Evolutionary conservation across 208 protist species (phyloP), one percentile per base, ranked within the genome.

Genomic region (Tritrichomonas musculus): DNA sequence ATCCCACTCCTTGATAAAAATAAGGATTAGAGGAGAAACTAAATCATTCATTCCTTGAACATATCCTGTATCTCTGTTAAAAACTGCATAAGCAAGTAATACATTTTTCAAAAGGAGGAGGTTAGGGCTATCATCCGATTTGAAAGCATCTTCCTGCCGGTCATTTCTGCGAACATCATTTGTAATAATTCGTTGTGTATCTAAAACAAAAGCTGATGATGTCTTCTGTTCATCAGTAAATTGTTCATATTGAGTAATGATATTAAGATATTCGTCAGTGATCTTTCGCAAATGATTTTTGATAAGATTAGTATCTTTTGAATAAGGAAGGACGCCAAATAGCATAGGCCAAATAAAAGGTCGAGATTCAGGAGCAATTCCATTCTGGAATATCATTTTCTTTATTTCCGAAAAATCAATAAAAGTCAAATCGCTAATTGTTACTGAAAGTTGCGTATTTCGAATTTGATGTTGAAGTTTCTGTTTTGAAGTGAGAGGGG

Each of bases 21-120:
- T 96, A 53, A 94, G 95, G 93, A 98, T 96, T 92, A 98, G 98
- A 0, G 97, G 97, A 57, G 97, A 96, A 4, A 97, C 95, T 33
- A 98, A 92, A 94, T 98, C 97, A 92, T 98, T 98, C 94, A 98
- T 97, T 41, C 97, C 97, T 95, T 98, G 97, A 72, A 98, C 97
- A 93, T 98, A 98, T 39, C 97, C 97, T 88, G 95, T 97, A 0
- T 97, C 97, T 11, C 97, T 97, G 95, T 98, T 97, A 69, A 97
- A 96, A 44, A 98, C 80, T 8, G 96, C 95, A 97, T 97, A 98
- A 47, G 97, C 96, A 92, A 97, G 98, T 41, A 98, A 95, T 36
- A 98, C 95, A 11, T 97, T 96, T 95, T 98, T 96, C 36, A 98
- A 94, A 33, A 84, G 39, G 13, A 27, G 4, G 33, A 47, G 44